A percentile compares a stretch with the other conserved stretches of the same genome.
These are phyloP conservation scores for Paraphaeosphaeria sporulosa DNA, from an alignment of 2,329 filamentous ascomycete species.

Conservation along the genomic window DNA sequence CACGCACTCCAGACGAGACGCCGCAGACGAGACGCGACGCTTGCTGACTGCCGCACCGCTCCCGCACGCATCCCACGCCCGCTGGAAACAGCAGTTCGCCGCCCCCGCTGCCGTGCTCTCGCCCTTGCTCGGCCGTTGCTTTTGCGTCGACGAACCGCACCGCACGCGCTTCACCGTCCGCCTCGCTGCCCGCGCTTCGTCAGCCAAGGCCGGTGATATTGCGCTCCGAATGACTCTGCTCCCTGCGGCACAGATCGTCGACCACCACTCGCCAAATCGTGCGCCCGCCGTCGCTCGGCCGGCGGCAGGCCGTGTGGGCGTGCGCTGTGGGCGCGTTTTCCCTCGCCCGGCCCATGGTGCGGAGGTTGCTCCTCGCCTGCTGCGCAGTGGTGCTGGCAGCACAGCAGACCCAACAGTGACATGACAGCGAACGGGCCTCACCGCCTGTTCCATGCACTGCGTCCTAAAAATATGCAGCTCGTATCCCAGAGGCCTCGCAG, in stretches of 20 bases:
- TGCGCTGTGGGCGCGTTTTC: background rate
- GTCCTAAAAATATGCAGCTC: constrained; percentile 42
- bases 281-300: constrained; percentile 11
- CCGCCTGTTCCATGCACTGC: constrained; percentile 41
- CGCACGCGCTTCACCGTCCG: constrained; percentile 8
- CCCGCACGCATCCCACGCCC: constrained; percentile 20
- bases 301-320: background rate
- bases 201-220: constrained; percentile 40
- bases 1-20: constrained; percentile 13
- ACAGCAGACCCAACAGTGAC: constrained; percentile 12
- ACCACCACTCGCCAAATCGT: constrained; percentile 14
- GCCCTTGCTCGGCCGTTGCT: background rate
- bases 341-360: too few species aligned
- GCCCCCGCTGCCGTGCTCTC: constrained; percentile 4
- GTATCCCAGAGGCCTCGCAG: constrained; percentile 34
- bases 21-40: background rate
- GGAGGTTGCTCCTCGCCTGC: too few species aligned
- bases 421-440: constrained; percentile 32
- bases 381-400: constrained; percentile 10
- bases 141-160: constrained; percentile 2
- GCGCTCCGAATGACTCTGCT: constrained; percentile 17
- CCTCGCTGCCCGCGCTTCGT: constrained; percentile 16
- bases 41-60: constrained; percentile 10
- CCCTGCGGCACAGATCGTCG: constrained; percentile 26
- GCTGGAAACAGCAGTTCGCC: constrained; percentile 16